Base-by-base conservation (phyloP, 805 yeast species). In the Cephaloascus albidus region DNA sequence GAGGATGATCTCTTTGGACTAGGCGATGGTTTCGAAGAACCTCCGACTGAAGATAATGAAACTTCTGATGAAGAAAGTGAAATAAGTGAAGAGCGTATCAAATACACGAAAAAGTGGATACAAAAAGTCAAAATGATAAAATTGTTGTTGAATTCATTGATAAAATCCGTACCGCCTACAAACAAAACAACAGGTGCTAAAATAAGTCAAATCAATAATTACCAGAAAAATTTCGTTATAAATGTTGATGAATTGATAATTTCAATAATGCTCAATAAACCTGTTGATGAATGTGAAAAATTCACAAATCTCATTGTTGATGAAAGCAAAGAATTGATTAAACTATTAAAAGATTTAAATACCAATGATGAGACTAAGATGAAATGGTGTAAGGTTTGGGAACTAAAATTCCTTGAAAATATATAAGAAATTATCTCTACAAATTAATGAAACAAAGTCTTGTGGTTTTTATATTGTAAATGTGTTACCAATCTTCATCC, bases 401-500 rank as follows among this genome's bases (percentile, higher is more conserved):
- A 56, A 35, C 45, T 57, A 1, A 77, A 74, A 52, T 77, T 63
- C 44, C 39, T 46, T 19, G 55, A 52, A 18, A 35, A 33, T 33
- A 8, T 31, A 15, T 23, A 23, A 23, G 6, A 23, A 8, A 23
- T 23, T 23, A 12, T n/a, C n/a, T n/a, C n/a, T n/a, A n/a, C n/a
- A n/a, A n/a, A n/a, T n/a, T n/a, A n/a, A n/a, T n/a, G n/a, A n/a
- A n/a, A n/a, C 28, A 23, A 23, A 23, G 6, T 12, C 28, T 23
- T 8, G 28, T 6, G 6, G 12, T 8, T 8, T 23, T 23, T 6
- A 23, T 23, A 23, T 12, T 23, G 28, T n/a, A n/a, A n/a, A n/a
- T n/a, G n/a, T n/a, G n/a, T n/a, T n/a, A 16, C 87, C 87, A 81
- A 39, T 86, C 95, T 43, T 84, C 89, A 46, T 84, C 93, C 48